These are phyloP conservation scores for Sporothrix brasiliensis DNA, from an alignment of 2,329 filamentous ascomycete species.

Conservation along the genomic window DNA sequence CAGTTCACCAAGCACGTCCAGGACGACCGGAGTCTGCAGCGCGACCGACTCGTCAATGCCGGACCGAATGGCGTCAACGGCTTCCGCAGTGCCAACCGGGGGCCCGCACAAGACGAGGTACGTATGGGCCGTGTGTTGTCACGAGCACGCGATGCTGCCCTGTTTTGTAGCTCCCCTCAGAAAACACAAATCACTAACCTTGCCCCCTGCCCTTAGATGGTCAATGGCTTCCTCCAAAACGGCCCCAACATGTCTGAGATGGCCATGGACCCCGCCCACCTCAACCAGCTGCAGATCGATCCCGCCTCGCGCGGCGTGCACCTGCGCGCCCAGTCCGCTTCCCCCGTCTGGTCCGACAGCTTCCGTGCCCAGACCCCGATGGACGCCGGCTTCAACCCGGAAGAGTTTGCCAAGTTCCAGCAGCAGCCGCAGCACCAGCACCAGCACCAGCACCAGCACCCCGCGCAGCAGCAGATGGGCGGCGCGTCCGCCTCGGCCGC, in stretches of 20 bases:
- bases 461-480: constrained; percentile 30
- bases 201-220: constrained; percentile 63
- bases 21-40: constrained; percentile 92
- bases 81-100: constrained; percentile 72
- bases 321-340: constrained; percentile 57
- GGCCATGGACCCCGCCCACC: constrained; percentile 52
- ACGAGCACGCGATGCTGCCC: neutral
- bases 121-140: constrained; percentile 29
- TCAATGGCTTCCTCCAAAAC: constrained; percentile 90
- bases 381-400: constrained; percentile 72
- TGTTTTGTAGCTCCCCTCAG: constrained; percentile 38
- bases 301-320: constrained; percentile 52
- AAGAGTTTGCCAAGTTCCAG: constrained; percentile 87
- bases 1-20: constrained; percentile 98
- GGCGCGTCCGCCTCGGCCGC: constrained; percentile 58
- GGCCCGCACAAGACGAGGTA: constrained; percentile 74
- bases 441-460: constrained; percentile 43
- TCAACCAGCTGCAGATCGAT: constrained; percentile 51
- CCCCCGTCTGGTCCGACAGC: constrained; percentile 58
- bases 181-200: constrained; percentile 22
- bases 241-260: constrained; percentile 62
- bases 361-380: constrained; percentile 65
- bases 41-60: constrained; percentile 80
- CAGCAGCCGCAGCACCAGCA: constrained; percentile 62
- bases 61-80: constrained; percentile 72